phyloP scores from a whole-genome alignment of 495 filamentous ascomycete genomes.

The Penicillium goetzii region DNA sequence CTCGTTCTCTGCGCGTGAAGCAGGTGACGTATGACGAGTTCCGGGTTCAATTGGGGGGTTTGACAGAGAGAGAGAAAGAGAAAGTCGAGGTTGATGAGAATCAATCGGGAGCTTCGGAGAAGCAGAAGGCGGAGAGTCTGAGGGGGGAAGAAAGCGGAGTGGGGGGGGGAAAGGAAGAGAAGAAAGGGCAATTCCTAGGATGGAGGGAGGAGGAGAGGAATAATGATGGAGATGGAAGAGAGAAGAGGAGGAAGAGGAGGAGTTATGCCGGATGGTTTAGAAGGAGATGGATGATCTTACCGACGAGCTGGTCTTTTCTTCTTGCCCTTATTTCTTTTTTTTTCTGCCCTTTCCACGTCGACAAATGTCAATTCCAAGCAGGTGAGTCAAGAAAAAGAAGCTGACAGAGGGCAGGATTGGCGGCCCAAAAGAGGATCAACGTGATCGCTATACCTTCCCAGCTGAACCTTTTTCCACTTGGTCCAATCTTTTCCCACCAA shows the following conservation, averaged over 20 bases:
- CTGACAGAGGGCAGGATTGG: slow-evolving; percentile 2
- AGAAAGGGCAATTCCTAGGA: not conserved
- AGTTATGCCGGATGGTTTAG: slow-evolving; percentile 21
- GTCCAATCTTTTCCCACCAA: slow-evolving; percentile 5
- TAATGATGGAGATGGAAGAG: slow-evolving; percentile 2
- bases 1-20: not conserved
- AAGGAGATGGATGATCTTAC: slow-evolving; percentile 8
- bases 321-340: not conserved
- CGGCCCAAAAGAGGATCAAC: not conserved
- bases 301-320: not conserved
- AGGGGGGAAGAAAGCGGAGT: slow-evolving; percentile 2
- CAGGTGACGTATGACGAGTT: not conserved
- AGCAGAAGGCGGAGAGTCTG: not conserved
- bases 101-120: slow-evolving; percentile 6
- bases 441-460: slow-evolving; percentile 31
- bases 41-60: not conserved
- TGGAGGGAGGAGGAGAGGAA: not conserved
- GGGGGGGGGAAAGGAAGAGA: slow-evolving; percentile 17
- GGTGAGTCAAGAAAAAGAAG: not conserved
- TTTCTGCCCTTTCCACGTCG: not conserved
- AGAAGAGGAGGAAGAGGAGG: slow-evolving; percentile 17
- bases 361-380: not conserved
- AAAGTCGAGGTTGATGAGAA: not conserved
- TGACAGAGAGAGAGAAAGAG: not conserved
- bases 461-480: not conserved